phyloP scores from a whole-genome alignment of 768 basidiomycete genomes.

The Xerocomus potaroensis region DNA sequence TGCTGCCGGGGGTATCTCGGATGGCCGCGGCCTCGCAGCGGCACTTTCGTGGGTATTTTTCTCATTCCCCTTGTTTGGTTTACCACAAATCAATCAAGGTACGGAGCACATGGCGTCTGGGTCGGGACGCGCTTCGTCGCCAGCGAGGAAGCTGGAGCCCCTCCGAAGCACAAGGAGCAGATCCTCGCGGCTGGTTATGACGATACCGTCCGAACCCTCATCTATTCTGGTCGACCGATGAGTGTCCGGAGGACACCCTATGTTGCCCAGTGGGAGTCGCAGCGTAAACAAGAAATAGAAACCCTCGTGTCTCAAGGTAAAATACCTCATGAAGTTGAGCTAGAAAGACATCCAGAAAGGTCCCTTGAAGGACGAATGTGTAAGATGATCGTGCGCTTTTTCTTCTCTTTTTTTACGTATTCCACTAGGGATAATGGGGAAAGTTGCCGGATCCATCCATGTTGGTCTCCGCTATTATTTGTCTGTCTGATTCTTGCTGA shows the following conservation, averaged over 20 bases:
- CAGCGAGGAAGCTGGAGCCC: slow-evolving; percentile 74
- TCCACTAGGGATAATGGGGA: slow-evolving; percentile 70
- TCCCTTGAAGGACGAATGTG: slow-evolving; percentile 56
- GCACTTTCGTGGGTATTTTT: slow-evolving; percentile 50
- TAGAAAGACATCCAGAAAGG: slow-evolving; percentile 64
- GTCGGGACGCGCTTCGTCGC: slow-evolving; percentile 87
- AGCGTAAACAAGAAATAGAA: slow-evolving; percentile 54
- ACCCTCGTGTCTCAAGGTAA: slow-evolving; percentile 57
- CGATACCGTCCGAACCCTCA: slow-evolving; percentile 64
- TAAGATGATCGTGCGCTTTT: slow-evolving; percentile 31
- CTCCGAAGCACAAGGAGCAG: slow-evolving; percentile 66
- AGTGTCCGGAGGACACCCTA: slow-evolving; percentile 80
- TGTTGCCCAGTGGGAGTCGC: slow-evolving; percentile 70
- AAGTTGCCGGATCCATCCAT: slow-evolving; percentile 67
- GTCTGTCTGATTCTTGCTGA: slow-evolving; percentile 1
- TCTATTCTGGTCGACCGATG: slow-evolving; percentile 79
- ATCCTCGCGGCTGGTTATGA: slow-evolving; percentile 70
- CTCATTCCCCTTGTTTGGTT: not conserved
- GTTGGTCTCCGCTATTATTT: slow-evolving; percentile 31
- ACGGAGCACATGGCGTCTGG: slow-evolving; percentile 85
- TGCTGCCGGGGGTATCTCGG: slow-evolving; percentile 81
- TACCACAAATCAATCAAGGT: slow-evolving; percentile 37
- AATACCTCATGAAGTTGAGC: slow-evolving; percentile 72
- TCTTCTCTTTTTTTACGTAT: slow-evolving; percentile 2
- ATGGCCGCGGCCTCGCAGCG: slow-evolving; percentile 77